Evolutionary conservation across 805 yeast species (phyloP).

Genomic region (Suhomyces faveliae): DNA sequence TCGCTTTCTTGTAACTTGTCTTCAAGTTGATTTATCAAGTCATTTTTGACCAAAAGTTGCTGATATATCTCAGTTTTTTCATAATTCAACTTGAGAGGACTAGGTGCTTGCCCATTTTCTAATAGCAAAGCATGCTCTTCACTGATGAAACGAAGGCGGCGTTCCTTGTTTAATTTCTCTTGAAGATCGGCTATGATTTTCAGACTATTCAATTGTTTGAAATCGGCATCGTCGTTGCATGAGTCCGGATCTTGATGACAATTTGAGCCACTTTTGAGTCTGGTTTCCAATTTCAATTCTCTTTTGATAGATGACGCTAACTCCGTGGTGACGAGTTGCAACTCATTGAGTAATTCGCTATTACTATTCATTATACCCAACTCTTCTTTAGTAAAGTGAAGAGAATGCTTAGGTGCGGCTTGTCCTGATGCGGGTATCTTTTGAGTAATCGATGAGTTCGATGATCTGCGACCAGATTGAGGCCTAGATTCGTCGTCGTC

Average conservation of each 20-base stretch:
- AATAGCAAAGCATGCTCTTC: constrained; percentile 64
- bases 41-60: constrained; percentile 48
- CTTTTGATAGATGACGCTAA: constrained; percentile 69
- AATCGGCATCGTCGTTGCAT: constrained; percentile 20
- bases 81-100: constrained; percentile 54
- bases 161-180: constrained; percentile 59
- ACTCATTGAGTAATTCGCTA: constrained; percentile 56
- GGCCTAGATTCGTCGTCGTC: constrained; percentile 5
- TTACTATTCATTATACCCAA: constrained; percentile 61
- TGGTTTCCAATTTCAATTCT: constrained; percentile 60
- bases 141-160: constrained; percentile 63
- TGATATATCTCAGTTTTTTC: constrained; percentile 54
- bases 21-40: constrained; percentile 44
- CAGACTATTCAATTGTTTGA: constrained; percentile 17
- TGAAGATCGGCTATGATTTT: constrained; percentile 49
- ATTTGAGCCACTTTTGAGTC: constrained; percentile 20
- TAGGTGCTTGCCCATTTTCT: constrained; percentile 54
- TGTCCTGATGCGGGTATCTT: neutral
- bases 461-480: neutral
- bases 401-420: neutral
- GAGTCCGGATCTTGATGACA: neutral
- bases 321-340: constrained; percentile 68
- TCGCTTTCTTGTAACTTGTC: constrained; percentile 44
- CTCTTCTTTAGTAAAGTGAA: constrained; percentile 54
- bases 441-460: neutral